A percentile compares a stretch with the other conserved stretches of the same genome.
phyloP scores from a whole-genome alignment of 139 green algal genomes.

The Ettlia oleoabundans region DNA sequence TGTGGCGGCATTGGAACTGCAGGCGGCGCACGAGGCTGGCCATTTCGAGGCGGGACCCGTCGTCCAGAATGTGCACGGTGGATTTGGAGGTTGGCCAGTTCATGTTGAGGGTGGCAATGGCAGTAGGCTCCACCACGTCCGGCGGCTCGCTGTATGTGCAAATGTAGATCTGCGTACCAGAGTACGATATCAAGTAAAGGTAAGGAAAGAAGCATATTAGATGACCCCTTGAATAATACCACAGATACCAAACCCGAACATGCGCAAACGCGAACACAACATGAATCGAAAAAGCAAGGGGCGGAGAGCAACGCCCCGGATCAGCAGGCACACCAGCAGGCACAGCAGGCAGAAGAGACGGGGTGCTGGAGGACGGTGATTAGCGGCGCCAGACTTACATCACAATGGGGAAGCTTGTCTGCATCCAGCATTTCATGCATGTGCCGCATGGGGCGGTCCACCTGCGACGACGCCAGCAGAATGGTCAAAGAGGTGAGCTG shows the following conservation, averaged over 20 bases:
- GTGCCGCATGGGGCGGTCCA: conserved; percentile 10
- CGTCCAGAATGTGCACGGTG: conserved; percentile 28
- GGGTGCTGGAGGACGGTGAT: no score
- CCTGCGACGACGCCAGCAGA: neutral
- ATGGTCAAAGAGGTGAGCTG: neutral
- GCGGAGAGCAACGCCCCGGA: no score
- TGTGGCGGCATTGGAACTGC: conserved; percentile 11
- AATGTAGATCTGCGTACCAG: no score
- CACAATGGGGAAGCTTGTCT: conserved; percentile 6
- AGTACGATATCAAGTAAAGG: no score
- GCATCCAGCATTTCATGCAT: conserved; percentile 24
- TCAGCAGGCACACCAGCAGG: no score
- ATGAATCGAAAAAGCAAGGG: no score
- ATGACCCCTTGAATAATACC: no score
- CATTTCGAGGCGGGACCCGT: conserved; percentile 20
- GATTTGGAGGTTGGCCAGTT: conserved; percentile 35
- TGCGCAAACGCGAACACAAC: no score
- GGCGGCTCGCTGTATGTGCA: conserved; percentile 26
- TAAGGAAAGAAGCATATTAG: no score
- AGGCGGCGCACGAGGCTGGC: conserved; percentile 26
- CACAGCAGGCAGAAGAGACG: no score
- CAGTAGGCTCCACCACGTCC: conserved; percentile 38
- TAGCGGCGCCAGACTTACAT: no score
- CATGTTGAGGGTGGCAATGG: conserved; percentile 36
- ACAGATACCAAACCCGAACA: no score